Conservation (phyloP, 805 yeast species). For the Yamadazyma sp. region DNA sequence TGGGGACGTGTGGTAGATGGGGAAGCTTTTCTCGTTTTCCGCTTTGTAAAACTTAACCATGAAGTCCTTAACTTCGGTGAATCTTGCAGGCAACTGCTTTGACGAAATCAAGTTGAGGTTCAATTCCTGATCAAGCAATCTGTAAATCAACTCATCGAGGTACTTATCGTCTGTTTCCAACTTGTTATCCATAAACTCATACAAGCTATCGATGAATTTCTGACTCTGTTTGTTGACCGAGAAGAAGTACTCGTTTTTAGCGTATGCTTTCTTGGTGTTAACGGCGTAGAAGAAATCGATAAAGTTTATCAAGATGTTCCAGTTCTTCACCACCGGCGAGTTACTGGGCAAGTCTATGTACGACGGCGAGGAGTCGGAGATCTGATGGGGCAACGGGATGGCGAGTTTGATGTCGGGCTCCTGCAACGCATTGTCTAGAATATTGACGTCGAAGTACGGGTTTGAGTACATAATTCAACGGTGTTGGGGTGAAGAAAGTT, state of each 20-base stretch:
- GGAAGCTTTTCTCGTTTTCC: slow-evolving; percentile 39
- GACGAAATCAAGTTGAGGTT: slow-evolving; percentile 37
- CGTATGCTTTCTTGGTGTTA: slow-evolving; percentile 31
- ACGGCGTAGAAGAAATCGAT: slow-evolving; percentile 29
- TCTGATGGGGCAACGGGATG: slow-evolving; percentile 41
- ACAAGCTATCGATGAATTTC: slow-evolving; percentile 27
- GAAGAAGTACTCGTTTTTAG: slow-evolving; percentile 33
- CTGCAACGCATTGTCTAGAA: slow-evolving; percentile 33
- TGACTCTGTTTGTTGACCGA: slow-evolving; percentile 32
- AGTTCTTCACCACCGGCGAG: slow-evolving; percentile 24
- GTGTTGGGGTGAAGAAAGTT: too few species aligned
- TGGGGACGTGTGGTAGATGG: slow-evolving; percentile 24
- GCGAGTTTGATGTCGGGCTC: slow-evolving; percentile 32
- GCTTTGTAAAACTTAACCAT: slow-evolving; percentile 37
- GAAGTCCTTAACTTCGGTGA: slow-evolving; percentile 36
- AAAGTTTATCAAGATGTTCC: slow-evolving; percentile 31
- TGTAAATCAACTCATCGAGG: slow-evolving; percentile 36
- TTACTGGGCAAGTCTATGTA: slow-evolving; percentile 30
- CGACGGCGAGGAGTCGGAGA: slow-evolving; percentile 19
- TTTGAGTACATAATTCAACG: slow-evolving; percentile 12
- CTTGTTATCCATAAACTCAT: slow-evolving; percentile 30
- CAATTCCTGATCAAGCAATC: slow-evolving; percentile 37
- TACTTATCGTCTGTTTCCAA: slow-evolving; percentile 32
- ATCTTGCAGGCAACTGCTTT: slow-evolving; percentile 31
- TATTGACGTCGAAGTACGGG: slow-evolving; percentile 34